Base-by-base conservation (phyloP, 75 land plant species). In the Picea glauca region DNA sequence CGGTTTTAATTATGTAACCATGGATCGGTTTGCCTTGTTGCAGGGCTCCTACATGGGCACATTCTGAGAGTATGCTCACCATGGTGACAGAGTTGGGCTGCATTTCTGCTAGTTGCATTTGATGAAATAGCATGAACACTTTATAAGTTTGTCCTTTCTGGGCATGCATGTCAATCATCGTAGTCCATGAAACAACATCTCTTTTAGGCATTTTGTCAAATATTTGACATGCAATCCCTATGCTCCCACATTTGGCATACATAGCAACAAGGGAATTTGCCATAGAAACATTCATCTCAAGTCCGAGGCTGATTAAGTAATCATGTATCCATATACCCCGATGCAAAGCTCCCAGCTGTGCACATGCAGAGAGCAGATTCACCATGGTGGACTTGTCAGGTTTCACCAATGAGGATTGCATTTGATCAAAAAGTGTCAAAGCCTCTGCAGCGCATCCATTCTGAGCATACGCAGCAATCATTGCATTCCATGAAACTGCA, bases 41-140 rank as follows among this genome's bases (percentile, higher is more conserved):
- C 73, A 76, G 77, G 9, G 40, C 56, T 73, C 80, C 90, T 72
- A 80, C 62, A 32, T 77, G 58, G 13, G 85, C 81, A 46, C 77
- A 81, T 17, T 83, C 87, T 83, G 83, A 72, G 1, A 85, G 33
- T 23, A 88, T 31, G 63, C 85, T 73, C 32, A 82, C 85, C 60
- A 89, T 67, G 23, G 85, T 82, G 12, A 84, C 58, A 58, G 80
- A 21, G 76, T 86, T 84, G 2, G 91, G 91, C 20, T n/a, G 61
- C 15, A 82, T 5, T 32, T 57, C 84, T 62, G 77, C 77, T 21
- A 60, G 40, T 20, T 82, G 75, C 91, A 89, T 89, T 59, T 63
- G 21, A 18, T 61, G 62, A 17, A 61, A 61, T n/a, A 61, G 21
- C 18, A 61, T 4, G 18, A 61, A 61, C 18, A n/a, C 83, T 54